phyloP scores from a whole-genome alignment of 176 grass and related monocot genomes.

The Aegilops longissima region DNA sequence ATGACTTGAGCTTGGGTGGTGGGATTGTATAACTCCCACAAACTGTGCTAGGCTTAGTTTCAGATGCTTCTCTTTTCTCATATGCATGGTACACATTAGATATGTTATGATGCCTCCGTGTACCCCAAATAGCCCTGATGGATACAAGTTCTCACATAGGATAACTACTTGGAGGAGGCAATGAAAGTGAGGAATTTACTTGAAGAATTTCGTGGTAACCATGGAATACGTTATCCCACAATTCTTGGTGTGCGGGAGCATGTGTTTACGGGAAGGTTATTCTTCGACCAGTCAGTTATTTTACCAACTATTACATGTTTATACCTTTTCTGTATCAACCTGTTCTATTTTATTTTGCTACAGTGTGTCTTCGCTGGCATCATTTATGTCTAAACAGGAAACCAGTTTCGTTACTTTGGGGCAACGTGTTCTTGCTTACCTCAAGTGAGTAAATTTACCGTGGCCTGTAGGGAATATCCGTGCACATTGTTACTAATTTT shows the following conservation, averaged over 20 bases:
- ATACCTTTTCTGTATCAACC: constrained; percentile 17
- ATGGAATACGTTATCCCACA: constrained; percentile 67
- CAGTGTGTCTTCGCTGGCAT: constrained; percentile 93
- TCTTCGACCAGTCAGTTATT: constrained; percentile 26
- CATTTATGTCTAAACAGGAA: constrained; percentile 98
- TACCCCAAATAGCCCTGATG: constrained; percentile 1
- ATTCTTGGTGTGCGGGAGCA: constrained; percentile 97
- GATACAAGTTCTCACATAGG: constrained; percentile 44
- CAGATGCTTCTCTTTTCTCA: not conserved
- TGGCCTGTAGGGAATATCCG: constrained; percentile 16
- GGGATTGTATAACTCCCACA: not conserved
- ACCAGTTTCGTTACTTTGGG: constrained; percentile 98
- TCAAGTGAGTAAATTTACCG: constrained; percentile 77
- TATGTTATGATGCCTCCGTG: not conserved
- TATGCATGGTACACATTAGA: not conserved
- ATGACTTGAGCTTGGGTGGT: not conserved
- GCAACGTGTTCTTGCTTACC: constrained; percentile 88
- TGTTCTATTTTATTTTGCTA: constrained; percentile 28
- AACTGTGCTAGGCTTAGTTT: not conserved
- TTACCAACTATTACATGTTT: constrained; percentile 27
- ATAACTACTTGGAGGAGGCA: constrained; percentile 96
- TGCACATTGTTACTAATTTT: not conserved
- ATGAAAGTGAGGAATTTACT: constrained; percentile 99
- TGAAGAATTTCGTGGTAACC: constrained; percentile 78
- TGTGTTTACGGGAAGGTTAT: constrained; percentile 95